Base-by-base conservation (phyloP, 2,329 filamentous ascomycete species). In the Cladosporium sp. region DNA sequence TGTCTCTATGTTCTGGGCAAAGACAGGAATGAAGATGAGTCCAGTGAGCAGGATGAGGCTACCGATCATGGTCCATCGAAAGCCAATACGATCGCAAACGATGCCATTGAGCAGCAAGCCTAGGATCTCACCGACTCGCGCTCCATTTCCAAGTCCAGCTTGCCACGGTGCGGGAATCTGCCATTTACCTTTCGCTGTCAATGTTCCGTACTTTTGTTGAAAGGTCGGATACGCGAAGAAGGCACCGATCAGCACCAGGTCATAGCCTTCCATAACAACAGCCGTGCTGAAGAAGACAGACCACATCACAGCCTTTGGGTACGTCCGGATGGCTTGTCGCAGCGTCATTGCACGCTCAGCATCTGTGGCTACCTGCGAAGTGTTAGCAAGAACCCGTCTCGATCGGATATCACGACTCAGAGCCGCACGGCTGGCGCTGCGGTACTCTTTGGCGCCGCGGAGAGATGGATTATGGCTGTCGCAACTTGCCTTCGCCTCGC, bases 261-360 rank as follows among this genome's bases (percentile, higher is more conserved):
- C 87, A 70, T 88, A 89, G 23, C 71, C 86, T 57, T 85, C 75
- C 85, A 87, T 87, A 67, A 87, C 84, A 16, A 57, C 53, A 36
- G 53, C 53, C 53, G 32, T 34, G 28, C 28, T 34, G 28, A 59
- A 84, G 67, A 85, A 85, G 43, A 81, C 78, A 4, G 85, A 86
- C 85, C 85, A 88, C 76, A 73, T 74, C 4, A 79, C 76, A 4
- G 81, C 80, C 60, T 78, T 76, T 21, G 53, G 53, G 21, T 57
- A 57, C 30, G 28, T 18, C 11, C 28, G 30, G 13, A 57, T 36
- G 53, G 28, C 53, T 36, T 57, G 28, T 34, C 53, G 53, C 28
- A 57, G 21, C 21, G 53, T 57, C 30, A 57, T 57, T 23, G 30
- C 10, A 57, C 32, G 53, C 53, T 57, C 53, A 34, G n/a, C 32